These are phyloP conservation scores for Sinapis alba DNA, from an alignment of 441 rosid genomes.

Conservation along the genomic window DNA sequence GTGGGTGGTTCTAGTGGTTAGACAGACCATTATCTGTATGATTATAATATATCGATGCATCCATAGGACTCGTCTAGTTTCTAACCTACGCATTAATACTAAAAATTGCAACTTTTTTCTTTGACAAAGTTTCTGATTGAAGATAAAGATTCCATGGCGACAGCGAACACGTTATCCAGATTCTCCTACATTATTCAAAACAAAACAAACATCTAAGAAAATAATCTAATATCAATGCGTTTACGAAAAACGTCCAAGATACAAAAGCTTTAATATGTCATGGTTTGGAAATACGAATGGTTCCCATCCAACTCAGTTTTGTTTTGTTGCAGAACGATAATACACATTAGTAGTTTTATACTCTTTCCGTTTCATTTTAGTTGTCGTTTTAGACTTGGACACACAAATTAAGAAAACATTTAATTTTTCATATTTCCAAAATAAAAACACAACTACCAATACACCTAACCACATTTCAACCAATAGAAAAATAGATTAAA, in stretches of 20 bases:
- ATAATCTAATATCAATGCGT: not conserved
- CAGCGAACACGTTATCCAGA: constrained; percentile 34
- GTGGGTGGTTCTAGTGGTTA: constrained; percentile 31
- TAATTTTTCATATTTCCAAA: no score
- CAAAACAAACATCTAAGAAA: constrained; percentile 5
- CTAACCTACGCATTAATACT: not conserved
- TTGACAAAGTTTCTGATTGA: constrained; percentile 28
- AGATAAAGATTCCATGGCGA: constrained; percentile 33
- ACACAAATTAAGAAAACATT: no score
- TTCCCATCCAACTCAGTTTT: not conserved
- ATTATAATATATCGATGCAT: not conserved
- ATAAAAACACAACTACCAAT: no score
- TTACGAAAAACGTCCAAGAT: not conserved
- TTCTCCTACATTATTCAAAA: constrained; percentile 14
- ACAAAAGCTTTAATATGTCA: constrained; percentile 2
- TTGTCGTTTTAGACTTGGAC: no score
- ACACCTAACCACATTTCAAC: no score
- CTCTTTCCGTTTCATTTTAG: no score
- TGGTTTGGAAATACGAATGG: not conserved
- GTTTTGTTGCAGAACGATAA: not conserved
- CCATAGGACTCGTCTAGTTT: not conserved
- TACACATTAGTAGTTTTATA: not conserved
- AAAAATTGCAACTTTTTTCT: not conserved
- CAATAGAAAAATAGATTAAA: no score
- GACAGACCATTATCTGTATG: constrained; percentile 21